Percentiles rank a stretch among this genome's conserved stretches.
Conservation (phyloP, 1,284 basidiomycete species). For the Taiwanofungus camphoratus region DNA sequence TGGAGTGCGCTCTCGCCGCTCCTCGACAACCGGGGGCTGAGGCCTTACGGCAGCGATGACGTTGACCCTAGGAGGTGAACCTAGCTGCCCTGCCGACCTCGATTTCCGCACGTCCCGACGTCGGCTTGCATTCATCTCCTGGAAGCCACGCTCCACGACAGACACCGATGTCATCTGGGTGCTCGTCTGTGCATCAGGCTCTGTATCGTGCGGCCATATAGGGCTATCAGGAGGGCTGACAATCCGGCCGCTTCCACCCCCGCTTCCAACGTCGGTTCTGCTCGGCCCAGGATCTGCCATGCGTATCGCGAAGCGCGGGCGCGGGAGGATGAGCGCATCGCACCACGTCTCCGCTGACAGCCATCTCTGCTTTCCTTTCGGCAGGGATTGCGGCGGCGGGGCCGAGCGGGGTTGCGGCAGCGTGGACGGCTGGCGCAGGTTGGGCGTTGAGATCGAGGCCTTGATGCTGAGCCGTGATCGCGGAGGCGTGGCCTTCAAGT, state of each 20-base stretch:
- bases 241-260: constrained; percentile 30
- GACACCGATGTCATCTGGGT: background rate
- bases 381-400: constrained; percentile 1
- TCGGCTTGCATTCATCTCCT: constrained; percentile 6
- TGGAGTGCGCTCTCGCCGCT: constrained; percentile 4
- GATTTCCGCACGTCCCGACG: constrained; percentile 11
- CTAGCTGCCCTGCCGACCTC: background rate
- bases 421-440: constrained; percentile 36
- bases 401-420: constrained; percentile 5
- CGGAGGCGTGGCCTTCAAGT: constrained; percentile 20
- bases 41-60: background rate
- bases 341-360: constrained; percentile 73
- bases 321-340: constrained; percentile 68
- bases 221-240: constrained; percentile 50
- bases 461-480: constrained; percentile 32
- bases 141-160: constrained; percentile 11
- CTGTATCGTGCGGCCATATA: constrained; percentile 23
- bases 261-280: too few species aligned
- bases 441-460: constrained; percentile 55
- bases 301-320: constrained; percentile 56
- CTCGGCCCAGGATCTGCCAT: constrained; percentile 19
- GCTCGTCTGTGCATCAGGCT: constrained; percentile 6
- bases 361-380: constrained; percentile 54
- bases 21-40: background rate
- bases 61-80: background rate